Evolutionary conservation across 805 yeast species (phyloP).

Genomic region (Zygoascus bituminiphila): DNA sequence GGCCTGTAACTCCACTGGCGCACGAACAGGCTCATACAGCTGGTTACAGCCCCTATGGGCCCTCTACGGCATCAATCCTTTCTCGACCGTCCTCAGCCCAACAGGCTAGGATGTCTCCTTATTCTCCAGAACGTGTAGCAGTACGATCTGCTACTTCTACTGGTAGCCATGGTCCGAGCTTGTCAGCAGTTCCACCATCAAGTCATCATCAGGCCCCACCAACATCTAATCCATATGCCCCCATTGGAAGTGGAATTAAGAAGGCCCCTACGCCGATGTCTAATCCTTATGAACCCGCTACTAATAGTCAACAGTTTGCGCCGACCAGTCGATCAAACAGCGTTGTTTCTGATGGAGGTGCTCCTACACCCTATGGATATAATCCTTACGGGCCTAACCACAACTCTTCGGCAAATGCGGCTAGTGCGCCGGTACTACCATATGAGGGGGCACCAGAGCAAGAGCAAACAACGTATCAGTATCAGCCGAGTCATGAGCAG

Average conservation of each 20-base stretch:
- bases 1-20: neutral
- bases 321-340: neutral
- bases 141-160: neutral
- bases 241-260: constrained; percentile 2
- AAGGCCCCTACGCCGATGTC: constrained; percentile 3
- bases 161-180: neutral
- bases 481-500: neutral
- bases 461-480: neutral
- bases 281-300: constrained; percentile 11
- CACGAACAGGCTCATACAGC: neutral
- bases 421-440: neutral
- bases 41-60: constrained; percentile 4
- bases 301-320: neutral
- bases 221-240: constrained; percentile 10
- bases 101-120: constrained; percentile 1
- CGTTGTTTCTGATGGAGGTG: neutral
- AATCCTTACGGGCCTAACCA: constrained; percentile 17
- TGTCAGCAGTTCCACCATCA: neutral
- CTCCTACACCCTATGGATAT: constrained; percentile 3
- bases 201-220: neutral
- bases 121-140: neutral
- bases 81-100: neutral
- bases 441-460: neutral
- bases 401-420: constrained; percentile 9
- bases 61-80: constrained; percentile 1